Conservation (phyloP, 345 rosid species). For the Triadica sebifera region DNA sequence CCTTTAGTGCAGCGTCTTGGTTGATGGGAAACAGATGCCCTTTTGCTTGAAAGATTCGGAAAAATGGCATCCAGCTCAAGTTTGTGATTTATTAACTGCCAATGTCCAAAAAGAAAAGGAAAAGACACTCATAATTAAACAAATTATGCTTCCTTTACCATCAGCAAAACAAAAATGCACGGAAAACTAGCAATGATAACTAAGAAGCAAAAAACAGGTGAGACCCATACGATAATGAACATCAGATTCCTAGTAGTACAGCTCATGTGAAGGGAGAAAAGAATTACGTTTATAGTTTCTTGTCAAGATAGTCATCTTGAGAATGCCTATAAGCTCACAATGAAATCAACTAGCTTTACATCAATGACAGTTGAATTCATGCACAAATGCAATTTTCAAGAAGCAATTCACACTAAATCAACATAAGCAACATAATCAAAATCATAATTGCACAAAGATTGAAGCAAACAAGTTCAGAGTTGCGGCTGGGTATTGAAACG, state of each 20-base stretch:
- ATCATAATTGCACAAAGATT: neutral
- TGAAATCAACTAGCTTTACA: neutral
- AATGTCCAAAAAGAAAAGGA: neutral
- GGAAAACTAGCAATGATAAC: neutral
- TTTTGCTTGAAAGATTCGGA: conserved; percentile 29
- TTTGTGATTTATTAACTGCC: conserved; percentile 40
- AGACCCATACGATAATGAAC: no score
- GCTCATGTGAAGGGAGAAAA: neutral
- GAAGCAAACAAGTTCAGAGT: neutral
- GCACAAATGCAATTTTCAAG: neutral
- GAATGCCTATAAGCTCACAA: neutral
- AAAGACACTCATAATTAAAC: no score
- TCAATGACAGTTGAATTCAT: neutral
- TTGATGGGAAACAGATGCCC: conserved; percentile 34
- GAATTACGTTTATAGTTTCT: neutral
- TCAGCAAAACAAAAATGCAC: neutral
- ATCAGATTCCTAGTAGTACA: no score
- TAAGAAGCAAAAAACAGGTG: neutral
- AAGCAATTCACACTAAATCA: neutral
- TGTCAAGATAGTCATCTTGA: neutral
- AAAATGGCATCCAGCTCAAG: conserved; percentile 14
- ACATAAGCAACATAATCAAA: neutral
- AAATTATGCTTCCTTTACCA: no score
- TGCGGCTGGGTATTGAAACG: neutral
- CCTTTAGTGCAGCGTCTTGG: conserved; percentile 11